Conservation (phyloP, 179 eudicot genomes). For the Beta corolliflora region DNA sequence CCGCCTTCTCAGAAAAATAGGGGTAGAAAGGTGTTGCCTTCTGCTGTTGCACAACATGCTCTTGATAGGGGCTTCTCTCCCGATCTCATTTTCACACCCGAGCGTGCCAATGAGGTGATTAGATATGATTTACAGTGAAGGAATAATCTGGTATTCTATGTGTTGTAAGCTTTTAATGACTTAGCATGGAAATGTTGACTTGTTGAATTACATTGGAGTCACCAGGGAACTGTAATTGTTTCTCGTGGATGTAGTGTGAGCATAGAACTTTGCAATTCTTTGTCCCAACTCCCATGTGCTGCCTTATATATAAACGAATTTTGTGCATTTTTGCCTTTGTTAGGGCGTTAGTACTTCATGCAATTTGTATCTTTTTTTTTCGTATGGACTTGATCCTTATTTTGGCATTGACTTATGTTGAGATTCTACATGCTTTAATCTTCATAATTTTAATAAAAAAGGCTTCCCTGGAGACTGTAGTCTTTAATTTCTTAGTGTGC, state of each 20-base stretch:
- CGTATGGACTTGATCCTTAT: background rate
- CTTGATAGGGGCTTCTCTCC: conserved; percentile 81
- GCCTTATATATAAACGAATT: background rate
- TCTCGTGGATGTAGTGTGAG: background rate
- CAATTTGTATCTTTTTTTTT: background rate
- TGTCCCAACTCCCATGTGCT: background rate
- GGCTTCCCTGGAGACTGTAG: background rate
- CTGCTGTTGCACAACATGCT: conserved; percentile 90
- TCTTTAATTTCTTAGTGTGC: background rate
- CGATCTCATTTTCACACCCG: conserved; percentile 79
- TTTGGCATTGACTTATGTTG: background rate
- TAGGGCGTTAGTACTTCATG: background rate
- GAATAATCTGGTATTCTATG: background rate
- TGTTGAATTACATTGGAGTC: background rate
- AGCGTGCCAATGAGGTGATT: conserved; percentile 79
- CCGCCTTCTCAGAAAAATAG: conserved; percentile 81
- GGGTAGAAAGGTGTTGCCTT: conserved; percentile 77
- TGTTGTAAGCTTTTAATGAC: background rate
- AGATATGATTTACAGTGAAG: background rate
- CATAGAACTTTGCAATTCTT: background rate
- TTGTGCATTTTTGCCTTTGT: background rate
- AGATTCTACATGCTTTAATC: background rate
- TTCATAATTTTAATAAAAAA: background rate
- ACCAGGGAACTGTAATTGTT: background rate
- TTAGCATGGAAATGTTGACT: background rate